These are phyloP conservation scores for Phialophora verrucosa DNA, from an alignment of 2,329 filamentous ascomycete genomes.

Conservation along the genomic window DNA sequence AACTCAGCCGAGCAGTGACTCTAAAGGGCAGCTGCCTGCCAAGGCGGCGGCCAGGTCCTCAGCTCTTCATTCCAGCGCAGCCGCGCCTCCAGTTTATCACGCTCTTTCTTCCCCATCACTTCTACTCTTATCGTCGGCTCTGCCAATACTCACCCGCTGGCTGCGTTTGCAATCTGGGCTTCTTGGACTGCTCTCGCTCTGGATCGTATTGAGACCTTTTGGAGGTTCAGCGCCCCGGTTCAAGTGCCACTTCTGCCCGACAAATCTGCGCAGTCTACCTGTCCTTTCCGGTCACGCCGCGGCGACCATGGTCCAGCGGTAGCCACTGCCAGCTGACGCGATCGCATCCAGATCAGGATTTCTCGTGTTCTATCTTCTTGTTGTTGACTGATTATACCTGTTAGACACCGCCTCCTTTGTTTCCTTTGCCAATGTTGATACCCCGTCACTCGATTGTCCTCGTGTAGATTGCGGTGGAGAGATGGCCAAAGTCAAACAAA, in stretches of 20 bases:
- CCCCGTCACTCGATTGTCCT: constrained; percentile 18
- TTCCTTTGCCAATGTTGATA: constrained; percentile 23
- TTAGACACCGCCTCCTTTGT: constrained; percentile 7
- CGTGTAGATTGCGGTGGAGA: constrained; percentile 26
- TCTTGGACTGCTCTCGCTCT: background rate
- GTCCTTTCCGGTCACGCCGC: background rate
- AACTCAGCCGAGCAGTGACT: background rate
- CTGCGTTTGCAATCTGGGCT: background rate
- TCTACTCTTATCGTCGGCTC: background rate
- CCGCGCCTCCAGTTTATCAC: background rate
- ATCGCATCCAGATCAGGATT: constrained; percentile 12
- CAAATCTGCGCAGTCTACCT: constrained; percentile 2
- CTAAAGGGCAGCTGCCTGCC: background rate
- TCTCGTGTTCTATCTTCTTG: background rate
- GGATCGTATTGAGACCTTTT: background rate
- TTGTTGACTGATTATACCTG: constrained; percentile 20
- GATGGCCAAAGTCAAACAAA: constrained; percentile 32
- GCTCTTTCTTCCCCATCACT: constrained; percentile 2
- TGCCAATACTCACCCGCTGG: background rate
- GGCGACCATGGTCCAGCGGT: constrained; percentile 11
- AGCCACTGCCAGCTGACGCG: constrained; percentile 19
- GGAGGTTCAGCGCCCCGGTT: background rate
- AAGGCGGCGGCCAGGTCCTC: background rate
- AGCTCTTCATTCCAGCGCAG: constrained; percentile 6
- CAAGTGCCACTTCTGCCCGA: constrained; percentile 1